These are phyloP conservation scores for Solanum chacoense DNA, from an alignment of 305 asterid species.

Conservation along the genomic window DNA sequence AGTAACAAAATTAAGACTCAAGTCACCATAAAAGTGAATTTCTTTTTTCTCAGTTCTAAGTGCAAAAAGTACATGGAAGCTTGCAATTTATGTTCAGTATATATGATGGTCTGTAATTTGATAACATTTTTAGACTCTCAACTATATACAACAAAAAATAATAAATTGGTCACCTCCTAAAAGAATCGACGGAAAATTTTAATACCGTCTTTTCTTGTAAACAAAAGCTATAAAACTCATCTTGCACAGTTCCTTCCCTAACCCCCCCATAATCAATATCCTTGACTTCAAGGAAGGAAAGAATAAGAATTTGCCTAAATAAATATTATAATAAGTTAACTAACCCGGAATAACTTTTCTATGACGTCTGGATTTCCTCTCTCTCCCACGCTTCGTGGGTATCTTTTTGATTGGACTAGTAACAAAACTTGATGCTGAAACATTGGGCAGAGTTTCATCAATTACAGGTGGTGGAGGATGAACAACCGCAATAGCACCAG, in stretches of 20 bases:
- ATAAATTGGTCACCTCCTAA: slow-evolving; percentile 12
- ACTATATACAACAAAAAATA: slow-evolving; percentile 25
- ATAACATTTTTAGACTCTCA: not conserved
- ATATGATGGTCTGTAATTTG: not conserved
- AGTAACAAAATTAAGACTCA: not conserved
- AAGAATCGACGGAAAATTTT: not conserved
- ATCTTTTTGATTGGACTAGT: slow-evolving; percentile 17
- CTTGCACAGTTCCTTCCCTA: slow-evolving; percentile 33
- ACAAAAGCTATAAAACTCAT: slow-evolving; percentile 25
- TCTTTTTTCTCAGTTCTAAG: not conserved
- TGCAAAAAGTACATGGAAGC: not conserved
- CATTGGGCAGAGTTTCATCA: slow-evolving; percentile 1
- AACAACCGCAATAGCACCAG: slow-evolving; percentile 3
- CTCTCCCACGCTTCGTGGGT: slow-evolving; percentile 40
- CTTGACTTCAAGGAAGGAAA: slow-evolving; percentile 35
- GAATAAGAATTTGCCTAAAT: slow-evolving; percentile 24
- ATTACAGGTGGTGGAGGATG: slow-evolving; percentile 37
- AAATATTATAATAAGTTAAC: slow-evolving; percentile 21
- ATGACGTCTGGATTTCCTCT: slow-evolving; percentile 54
- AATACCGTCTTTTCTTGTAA: slow-evolving; percentile 9
- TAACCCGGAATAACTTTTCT: slow-evolving; percentile 45
- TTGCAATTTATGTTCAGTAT: not conserved
- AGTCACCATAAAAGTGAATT: not conserved
- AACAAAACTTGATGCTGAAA: slow-evolving; percentile 6
- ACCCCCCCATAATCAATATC: slow-evolving; percentile 24